These are phyloP conservation scores for Anthracocystis walkeri DNA, from an alignment of 1,284 basidiomycete genomes.

Conservation along the genomic window DNA sequence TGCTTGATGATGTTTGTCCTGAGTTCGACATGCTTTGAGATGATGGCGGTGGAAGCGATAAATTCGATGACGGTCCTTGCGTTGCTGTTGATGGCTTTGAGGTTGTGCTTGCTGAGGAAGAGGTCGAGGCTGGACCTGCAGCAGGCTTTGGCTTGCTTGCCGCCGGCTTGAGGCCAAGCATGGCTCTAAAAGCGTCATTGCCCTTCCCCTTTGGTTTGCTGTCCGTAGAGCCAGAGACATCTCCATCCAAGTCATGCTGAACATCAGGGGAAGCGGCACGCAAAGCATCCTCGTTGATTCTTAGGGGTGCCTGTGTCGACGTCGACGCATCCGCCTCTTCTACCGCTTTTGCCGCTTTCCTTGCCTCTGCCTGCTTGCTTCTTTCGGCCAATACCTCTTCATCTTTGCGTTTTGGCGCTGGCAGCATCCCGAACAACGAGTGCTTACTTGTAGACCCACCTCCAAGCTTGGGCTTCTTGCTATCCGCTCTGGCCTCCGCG, in stretches of 20 bases:
- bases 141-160: constrained; percentile 12
- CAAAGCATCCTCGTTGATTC: constrained; percentile 5
- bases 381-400: constrained; percentile 41
- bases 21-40: neutral
- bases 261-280: neutral
- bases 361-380: constrained; percentile 35
- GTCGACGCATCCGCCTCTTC: constrained; percentile 14
- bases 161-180: constrained; percentile 63
- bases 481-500: neutral
- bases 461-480: constrained; percentile 21
- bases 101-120: neutral
- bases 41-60: neutral
- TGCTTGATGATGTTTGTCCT: constrained; percentile 7
- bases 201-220: constrained; percentile 48
- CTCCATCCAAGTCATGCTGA: neutral
- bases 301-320: constrained; percentile 6
- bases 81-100: neutral
- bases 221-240: neutral
- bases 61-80: neutral
- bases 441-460: constrained; percentile 19
- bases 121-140: neutral
- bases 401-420: constrained; percentile 55
- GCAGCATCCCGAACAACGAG: constrained; percentile 63
- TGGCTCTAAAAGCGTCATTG: constrained; percentile 67
- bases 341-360: constrained; percentile 29